Evolutionary conservation across 1,284 basidiomycete genomes (phyloP).

Genomic region (Rhodotorula sp.): DNA sequence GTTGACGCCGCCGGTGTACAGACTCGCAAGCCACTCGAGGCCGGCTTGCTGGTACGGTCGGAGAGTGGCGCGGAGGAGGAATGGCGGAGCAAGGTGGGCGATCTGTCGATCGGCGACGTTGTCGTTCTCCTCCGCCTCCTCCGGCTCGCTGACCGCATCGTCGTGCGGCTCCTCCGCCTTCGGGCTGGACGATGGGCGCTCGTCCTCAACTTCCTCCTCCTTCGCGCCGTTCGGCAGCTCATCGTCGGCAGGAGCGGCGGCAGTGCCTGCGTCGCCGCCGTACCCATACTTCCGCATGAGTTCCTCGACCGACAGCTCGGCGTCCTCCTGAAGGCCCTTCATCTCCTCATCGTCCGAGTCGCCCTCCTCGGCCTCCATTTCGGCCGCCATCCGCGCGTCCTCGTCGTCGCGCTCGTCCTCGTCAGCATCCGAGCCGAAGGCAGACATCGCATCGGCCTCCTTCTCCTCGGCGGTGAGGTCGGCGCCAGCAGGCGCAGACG

Average conservation of each 20-base stretch:
- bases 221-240: slow-evolving; percentile 15
- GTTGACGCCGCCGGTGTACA: slow-evolving; percentile 84
- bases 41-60: slow-evolving; percentile 94
- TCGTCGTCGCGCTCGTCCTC: slow-evolving; percentile 45
- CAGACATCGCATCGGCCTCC: slow-evolving; percentile 48
- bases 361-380: slow-evolving; percentile 54
- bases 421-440: slow-evolving; percentile 35
- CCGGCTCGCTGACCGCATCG: slow-evolving; percentile 40
- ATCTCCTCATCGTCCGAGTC: slow-evolving; percentile 55
- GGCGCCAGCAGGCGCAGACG: slow-evolving; percentile 29
- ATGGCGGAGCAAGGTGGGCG: slow-evolving; percentile 59
- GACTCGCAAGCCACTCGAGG: slow-evolving; percentile 88
- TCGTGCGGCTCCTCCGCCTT: slow-evolving; percentile 24
- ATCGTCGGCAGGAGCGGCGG: slow-evolving; percentile 3
- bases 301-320: slow-evolving; percentile 59
- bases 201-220: slow-evolving; percentile 21
- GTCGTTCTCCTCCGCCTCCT: slow-evolving; percentile 9
- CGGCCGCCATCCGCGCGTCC: slow-evolving; percentile 51
- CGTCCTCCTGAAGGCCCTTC: slow-evolving; percentile 57
- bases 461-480: slow-evolving; percentile 52
- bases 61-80: slow-evolving; percentile 80
- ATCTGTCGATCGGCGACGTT: slow-evolving; percentile 17
- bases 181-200: not conserved
- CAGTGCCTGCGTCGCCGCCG: slow-evolving; percentile 19
- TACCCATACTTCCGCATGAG: slow-evolving; percentile 58